Percentiles rank a stretch among this genome's conserved stretches.
phyloP scores from a whole-genome alignment of 495 filamentous ascomycete genomes.

The Chaetomidium leptoderma region DNA sequence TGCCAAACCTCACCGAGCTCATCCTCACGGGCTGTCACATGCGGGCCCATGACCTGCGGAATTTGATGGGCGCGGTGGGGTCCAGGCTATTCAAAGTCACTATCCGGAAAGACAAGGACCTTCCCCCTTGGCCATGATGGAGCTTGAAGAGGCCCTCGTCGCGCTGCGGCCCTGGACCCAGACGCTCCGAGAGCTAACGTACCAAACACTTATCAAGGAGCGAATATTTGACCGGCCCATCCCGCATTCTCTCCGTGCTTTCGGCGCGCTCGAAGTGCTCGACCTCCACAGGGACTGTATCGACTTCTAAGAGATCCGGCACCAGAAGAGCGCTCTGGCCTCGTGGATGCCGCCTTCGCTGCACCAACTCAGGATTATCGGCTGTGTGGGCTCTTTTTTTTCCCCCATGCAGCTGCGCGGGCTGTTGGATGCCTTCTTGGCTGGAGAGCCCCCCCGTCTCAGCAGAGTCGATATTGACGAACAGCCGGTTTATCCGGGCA shows the following conservation, averaged over 20 bases:
- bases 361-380: too few relatives aligned
- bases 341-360: neutral
- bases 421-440: neutral
- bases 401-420: neutral
- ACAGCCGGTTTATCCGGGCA: too few relatives aligned
- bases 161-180: neutral
- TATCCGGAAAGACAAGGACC: neutral
- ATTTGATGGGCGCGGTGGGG: neutral
- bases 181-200: neutral
- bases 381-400: neutral
- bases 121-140: neutral
- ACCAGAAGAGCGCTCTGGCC: neutral
- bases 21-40: neutral
- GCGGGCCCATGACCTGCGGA: neutral
- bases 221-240: neutral
- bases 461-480: neutral
- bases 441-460: neutral
- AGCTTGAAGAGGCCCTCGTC: neutral
- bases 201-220: neutral
- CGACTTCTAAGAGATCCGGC: neutral
- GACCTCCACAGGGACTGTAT: neutral
- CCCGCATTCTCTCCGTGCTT: neutral
- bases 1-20: neutral
- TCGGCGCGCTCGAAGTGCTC: neutral
- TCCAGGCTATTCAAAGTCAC: neutral